These are phyloP conservation scores for Magnaporthales sp. DNA, from an alignment of 2,329 filamentous ascomycete genomes.

Conservation along the genomic window DNA sequence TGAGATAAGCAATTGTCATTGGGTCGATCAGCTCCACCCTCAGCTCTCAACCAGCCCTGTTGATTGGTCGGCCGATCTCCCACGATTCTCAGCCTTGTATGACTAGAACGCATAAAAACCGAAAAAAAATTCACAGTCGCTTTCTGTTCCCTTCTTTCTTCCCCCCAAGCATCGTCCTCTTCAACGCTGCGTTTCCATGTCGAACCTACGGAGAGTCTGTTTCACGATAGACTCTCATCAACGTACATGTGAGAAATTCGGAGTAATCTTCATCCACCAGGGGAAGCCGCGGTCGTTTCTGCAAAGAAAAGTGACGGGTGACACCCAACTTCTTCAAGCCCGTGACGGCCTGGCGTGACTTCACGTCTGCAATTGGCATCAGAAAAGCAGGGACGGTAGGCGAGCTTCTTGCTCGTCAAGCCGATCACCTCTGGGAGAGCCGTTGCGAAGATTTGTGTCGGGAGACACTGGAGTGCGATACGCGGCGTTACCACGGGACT, in stretches of 20 bases:
- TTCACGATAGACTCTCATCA: slow-evolving; percentile 17
- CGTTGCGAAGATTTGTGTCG: slow-evolving; percentile 15
- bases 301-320: slow-evolving; percentile 2
- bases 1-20: not conserved
- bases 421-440: slow-evolving; percentile 15
- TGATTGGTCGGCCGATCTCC: not conserved
- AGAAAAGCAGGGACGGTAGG: slow-evolving; percentile 14
- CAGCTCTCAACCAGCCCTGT: not conserved
- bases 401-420: not conserved
- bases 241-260: slow-evolving; percentile 66
- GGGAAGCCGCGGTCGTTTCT: slow-evolving; percentile 6
- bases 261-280: slow-evolving; percentile 11
- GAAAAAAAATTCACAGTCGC: not conserved
- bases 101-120: slow-evolving; percentile 1
- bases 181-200: slow-evolving; percentile 88
- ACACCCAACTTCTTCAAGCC: slow-evolving; percentile 9
- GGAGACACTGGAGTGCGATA: slow-evolving; percentile 15
- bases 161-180: slow-evolving; percentile 54
- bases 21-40: not conserved
- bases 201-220: slow-evolving; percentile 50
- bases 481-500: slow-evolving; percentile 11
- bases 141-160: slow-evolving; percentile 4
- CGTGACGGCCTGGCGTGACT: slow-evolving; percentile 15
- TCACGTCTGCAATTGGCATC: slow-evolving; percentile 16
- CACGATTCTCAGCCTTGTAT: not conserved